Percentiles rank a stretch among this genome's conserved stretches.
Evolutionary conservation across 179 eudicot species (phyloP).

Genomic region (Beta lomatogona): DNA sequence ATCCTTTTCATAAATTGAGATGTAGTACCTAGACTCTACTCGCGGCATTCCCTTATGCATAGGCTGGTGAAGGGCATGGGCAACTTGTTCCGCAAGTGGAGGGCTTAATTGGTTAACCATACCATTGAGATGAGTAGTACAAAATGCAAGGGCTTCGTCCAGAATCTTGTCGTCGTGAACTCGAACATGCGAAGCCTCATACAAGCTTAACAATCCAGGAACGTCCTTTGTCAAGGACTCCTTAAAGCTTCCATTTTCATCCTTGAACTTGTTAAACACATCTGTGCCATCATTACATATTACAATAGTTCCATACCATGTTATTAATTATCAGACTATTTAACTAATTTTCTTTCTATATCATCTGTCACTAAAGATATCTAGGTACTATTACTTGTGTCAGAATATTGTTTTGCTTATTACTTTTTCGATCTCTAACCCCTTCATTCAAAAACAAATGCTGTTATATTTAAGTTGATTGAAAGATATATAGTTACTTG

Average conservation of each 20-base stretch:
- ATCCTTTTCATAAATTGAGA: slow-evolving; percentile 38
- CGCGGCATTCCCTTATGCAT: slow-evolving; percentile 37
- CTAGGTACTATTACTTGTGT: too few relatives aligned
- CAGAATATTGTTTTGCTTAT: too few relatives aligned
- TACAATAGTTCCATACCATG: too few relatives aligned
- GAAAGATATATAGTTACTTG: too few relatives aligned
- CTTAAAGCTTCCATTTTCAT: slow-evolving; percentile 36
- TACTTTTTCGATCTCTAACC: too few relatives aligned
- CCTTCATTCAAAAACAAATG: too few relatives aligned
- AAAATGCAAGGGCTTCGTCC: slow-evolving; percentile 32
- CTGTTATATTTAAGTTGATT: too few relatives aligned
- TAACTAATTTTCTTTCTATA: too few relatives aligned
- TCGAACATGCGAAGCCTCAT: slow-evolving; percentile 42
- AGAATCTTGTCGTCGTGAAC: slow-evolving; percentile 33
- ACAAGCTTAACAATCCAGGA: slow-evolving; percentile 40
- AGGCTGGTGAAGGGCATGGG: slow-evolving; percentile 38
- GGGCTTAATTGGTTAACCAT: neutral
- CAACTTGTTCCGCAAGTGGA: slow-evolving; percentile 27
- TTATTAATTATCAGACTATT: too few relatives aligned
- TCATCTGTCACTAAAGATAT: too few relatives aligned
- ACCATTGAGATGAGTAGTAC: slow-evolving; percentile 21
- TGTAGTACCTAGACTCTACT: slow-evolving; percentile 40
- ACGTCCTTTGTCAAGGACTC: slow-evolving; percentile 24
- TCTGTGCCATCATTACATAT: slow-evolving; percentile 21
- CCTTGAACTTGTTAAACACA: slow-evolving; percentile 42